A percentile compares a stretch with the other conserved stretches of the same genome.
Evolutionary conservation across 306 rosid species (phyloP).

Genomic region (Cyclanthera cordifolia): DNA sequence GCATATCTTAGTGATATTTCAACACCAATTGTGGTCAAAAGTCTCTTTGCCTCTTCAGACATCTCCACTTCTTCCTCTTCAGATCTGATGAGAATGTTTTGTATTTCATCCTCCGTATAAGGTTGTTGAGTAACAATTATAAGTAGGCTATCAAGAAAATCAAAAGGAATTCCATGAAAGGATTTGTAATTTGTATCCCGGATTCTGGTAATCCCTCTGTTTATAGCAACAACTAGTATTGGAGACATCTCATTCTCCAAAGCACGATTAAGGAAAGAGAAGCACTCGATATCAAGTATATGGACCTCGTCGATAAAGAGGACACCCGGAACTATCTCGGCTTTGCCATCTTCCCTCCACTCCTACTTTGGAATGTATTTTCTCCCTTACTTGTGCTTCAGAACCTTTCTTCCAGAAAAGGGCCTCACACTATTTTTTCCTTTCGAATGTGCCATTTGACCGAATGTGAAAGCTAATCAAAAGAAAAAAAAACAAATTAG

Average conservation of each 20-base stretch:
- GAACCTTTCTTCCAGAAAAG: too few relatives aligned
- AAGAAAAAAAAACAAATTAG: too few relatives aligned
- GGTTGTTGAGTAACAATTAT: slow-evolving; percentile 89
- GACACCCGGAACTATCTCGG: slow-evolving; percentile 93
- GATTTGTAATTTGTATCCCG: slow-evolving; percentile 92
- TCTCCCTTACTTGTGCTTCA: slow-evolving; percentile 98
- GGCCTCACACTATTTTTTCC: too few relatives aligned
- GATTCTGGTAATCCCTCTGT: slow-evolving; percentile 86
- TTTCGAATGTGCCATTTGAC: too few relatives aligned
- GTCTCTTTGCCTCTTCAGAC: slow-evolving; percentile 68
- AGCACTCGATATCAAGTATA: slow-evolving; percentile 97
- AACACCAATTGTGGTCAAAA: slow-evolving; percentile 82
- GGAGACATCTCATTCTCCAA: slow-evolving; percentile 98
- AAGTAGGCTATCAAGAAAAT: slow-evolving; percentile 79
- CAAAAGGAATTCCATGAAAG: slow-evolving; percentile 91
- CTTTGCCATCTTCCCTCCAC: slow-evolving; percentile 98
- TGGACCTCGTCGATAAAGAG: slow-evolving; percentile 95
- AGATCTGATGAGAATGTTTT: slow-evolving; percentile 70
- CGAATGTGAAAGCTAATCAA: too few relatives aligned
- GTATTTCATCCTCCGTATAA: slow-evolving; percentile 67
- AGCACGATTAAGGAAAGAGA: slow-evolving; percentile 85
- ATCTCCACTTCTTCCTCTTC: slow-evolving; percentile 94
- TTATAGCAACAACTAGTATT: slow-evolving; percentile 83
- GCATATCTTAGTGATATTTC: slow-evolving; percentile 91
- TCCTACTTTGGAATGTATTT: slow-evolving; percentile 95